Conservation (phyloP, 441 rosid species). For the Euphorbia celastroides region DNA sequence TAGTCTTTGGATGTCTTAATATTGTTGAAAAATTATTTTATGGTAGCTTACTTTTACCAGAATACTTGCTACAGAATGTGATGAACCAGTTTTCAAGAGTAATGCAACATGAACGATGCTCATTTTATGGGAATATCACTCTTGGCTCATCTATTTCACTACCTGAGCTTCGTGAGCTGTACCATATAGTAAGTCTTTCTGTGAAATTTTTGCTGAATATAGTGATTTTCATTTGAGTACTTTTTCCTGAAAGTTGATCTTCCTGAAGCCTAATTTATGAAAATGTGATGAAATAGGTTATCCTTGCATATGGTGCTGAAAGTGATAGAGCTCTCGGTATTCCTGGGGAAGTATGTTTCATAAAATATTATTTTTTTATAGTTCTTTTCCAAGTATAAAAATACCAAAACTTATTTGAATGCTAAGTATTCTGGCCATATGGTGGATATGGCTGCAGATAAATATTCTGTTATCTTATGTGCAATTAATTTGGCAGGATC, state of each 20-base stretch:
- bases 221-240: not conserved
- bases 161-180: slow-evolving; percentile 70
- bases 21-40: slow-evolving; percentile 20
- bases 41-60: slow-evolving; percentile 45
- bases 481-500: slow-evolving; percentile 33
- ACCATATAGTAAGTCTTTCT: slow-evolving; percentile 49
- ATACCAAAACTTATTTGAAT: too few species aligned
- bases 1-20: not conserved
- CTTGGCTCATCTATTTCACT: slow-evolving; percentile 65
- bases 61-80: too few species aligned
- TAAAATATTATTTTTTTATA: not conserved
- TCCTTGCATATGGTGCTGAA: slow-evolving; percentile 94
- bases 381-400: not conserved
- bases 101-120: slow-evolving; percentile 52
- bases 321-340: slow-evolving; percentile 77
- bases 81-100: too few species aligned
- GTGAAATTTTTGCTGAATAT: not conserved
- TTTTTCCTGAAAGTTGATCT: too few species aligned
- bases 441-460: slow-evolving; percentile 8
- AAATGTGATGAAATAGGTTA: slow-evolving; percentile 62
- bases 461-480: slow-evolving; percentile 7
- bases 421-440: too few species aligned
- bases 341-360: slow-evolving; percentile 68
- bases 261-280: too few species aligned
- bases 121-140: slow-evolving; percentile 69